These are phyloP conservation scores for Astrothelium macrocarpum DNA, from an alignment of 495 filamentous ascomycete genomes.

Conservation along the genomic window DNA sequence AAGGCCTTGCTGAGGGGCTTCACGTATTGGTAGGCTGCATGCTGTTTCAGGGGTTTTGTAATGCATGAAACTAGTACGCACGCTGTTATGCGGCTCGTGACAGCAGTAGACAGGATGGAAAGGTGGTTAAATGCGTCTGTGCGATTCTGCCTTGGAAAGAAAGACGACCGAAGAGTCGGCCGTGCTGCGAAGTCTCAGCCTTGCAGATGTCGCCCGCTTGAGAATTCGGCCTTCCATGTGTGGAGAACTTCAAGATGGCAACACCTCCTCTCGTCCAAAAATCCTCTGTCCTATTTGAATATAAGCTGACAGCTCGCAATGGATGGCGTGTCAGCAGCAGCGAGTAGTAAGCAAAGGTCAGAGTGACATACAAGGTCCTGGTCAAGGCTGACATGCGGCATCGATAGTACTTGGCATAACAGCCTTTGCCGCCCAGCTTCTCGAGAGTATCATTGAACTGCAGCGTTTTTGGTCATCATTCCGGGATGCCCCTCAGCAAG, in stretches of 20 bases:
- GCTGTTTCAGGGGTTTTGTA: not conserved
- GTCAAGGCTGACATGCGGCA: slow-evolving; percentile 2
- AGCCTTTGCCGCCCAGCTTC: slow-evolving; percentile 6
- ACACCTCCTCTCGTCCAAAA: not conserved
- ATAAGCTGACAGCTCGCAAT: slow-evolving; percentile 4
- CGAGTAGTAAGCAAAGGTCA: not conserved
- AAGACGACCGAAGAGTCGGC: not conserved
- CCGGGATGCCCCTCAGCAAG: slow-evolving; percentile 3
- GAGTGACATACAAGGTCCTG: not conserved
- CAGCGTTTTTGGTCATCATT: slow-evolving; percentile 6
- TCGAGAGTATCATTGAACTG: not conserved
- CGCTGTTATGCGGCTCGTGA: not conserved
- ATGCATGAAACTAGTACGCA: not conserved
- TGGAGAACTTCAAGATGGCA: slow-evolving; percentile 1
- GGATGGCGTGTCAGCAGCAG: slow-evolving; percentile 5
- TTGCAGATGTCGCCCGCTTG: not conserved
- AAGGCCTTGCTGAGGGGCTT: not conserved
- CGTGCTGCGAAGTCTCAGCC: not conserved
- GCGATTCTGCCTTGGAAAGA: not conserved
- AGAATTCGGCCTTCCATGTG: not conserved
- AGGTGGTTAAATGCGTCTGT: not conserved
- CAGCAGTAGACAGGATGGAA: not conserved
- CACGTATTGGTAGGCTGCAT: not conserved
- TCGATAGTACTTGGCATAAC: slow-evolving; percentile 6
- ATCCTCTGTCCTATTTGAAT: not conserved